Percentiles rank a stretch among this genome's conserved stretches.
Conservation (phyloP, 257 asterid species). For the Solanum dulcamara region DNA sequence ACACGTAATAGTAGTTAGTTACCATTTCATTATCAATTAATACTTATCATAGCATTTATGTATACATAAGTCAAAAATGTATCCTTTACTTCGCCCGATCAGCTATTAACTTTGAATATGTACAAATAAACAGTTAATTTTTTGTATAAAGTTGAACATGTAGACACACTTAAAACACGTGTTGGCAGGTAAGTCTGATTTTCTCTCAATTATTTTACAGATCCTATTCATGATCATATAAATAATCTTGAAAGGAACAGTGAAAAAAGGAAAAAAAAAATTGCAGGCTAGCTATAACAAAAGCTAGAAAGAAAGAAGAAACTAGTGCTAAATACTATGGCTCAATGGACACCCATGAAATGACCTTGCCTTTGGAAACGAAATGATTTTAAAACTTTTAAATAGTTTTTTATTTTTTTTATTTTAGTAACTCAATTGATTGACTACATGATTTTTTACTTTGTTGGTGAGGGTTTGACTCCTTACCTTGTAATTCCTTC, state of each 20-base stretch:
- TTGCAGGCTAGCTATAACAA: neutral
- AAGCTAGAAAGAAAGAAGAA: neutral
- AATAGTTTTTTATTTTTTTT: too few species aligned
- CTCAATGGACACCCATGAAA: constrained; percentile 50
- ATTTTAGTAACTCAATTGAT: too few species aligned
- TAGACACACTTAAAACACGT: neutral
- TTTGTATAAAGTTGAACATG: too few species aligned
- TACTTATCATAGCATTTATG: neutral
- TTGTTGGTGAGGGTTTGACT: too few species aligned
- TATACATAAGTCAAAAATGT: too few species aligned
- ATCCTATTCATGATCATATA: neutral
- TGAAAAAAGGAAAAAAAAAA: neutral
- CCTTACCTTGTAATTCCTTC: too few species aligned
- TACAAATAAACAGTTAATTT: fast-evolving
- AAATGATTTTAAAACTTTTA: neutral
- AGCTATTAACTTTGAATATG: neutral
- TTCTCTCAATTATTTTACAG: neutral
- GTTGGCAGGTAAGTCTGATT: neutral
- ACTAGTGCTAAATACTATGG: neutral
- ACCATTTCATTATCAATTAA: neutral
- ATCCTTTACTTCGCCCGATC: too few species aligned
- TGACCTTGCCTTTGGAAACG: constrained; percentile 12
- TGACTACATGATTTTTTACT: too few species aligned
- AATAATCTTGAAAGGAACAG: neutral
- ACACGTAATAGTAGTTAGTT: neutral